A percentile compares a stretch with the other conserved stretches of the same genome.
Conservation (phyloP, 2,329 filamentous ascomycete genomes). For the Lachnellula subtilissima region DNA sequence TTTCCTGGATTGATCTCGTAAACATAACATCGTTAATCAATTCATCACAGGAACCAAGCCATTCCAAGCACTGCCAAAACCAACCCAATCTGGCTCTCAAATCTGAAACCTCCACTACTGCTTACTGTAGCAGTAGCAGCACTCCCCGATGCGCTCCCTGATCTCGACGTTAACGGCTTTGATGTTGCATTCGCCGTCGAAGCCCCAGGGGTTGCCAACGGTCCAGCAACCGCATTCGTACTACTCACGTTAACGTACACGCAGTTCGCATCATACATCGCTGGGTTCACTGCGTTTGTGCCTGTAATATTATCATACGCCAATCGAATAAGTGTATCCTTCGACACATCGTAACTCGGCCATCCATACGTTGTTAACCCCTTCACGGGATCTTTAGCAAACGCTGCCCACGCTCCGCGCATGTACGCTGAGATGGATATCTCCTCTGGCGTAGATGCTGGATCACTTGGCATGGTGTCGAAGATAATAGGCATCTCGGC, state of each 20-base stretch:
- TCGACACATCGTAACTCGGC: conserved; percentile 23
- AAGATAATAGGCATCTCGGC: conserved; percentile 34
- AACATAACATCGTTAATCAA: not conserved
- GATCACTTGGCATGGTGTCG: conserved; percentile 21
- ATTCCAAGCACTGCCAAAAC: not conserved
- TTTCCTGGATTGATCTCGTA: not conserved
- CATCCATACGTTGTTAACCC: conserved; percentile 32
- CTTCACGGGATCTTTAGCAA: conserved; percentile 35
- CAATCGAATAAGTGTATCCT: conserved; percentile 26
- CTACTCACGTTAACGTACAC: conserved; percentile 15
- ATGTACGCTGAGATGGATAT: conserved; percentile 32
- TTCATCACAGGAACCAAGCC: not conserved
- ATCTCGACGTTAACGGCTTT: not conserved
- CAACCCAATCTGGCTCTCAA: not conserved
- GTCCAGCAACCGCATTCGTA: not conserved
- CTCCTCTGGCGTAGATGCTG: conserved; percentile 27
- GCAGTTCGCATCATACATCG: conserved; percentile 26
- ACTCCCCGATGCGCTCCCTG: not conserved
- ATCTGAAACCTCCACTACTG: not conserved
- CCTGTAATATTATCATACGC: conserved; percentile 28
- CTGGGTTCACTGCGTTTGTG: conserved; percentile 25
- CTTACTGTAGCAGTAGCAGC: not conserved
- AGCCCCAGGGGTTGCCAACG: not conserved
- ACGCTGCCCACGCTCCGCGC: conserved; percentile 36
- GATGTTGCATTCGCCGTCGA: not conserved